Evolutionary conservation across 345 rosid species (phyloP).

Genomic region (Hibiscus trionum): DNA sequence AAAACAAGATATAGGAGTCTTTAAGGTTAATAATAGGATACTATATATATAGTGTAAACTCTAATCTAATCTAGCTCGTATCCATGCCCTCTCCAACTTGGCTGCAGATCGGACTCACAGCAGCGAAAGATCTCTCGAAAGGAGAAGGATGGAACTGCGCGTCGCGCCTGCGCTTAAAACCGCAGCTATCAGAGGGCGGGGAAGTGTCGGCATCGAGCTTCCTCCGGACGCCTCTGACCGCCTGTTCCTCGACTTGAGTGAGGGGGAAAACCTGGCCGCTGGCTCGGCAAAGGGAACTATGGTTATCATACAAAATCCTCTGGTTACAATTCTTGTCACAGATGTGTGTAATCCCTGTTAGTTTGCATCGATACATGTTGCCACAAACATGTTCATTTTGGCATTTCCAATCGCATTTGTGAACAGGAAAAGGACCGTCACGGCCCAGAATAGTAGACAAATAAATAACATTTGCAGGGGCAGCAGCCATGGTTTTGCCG

Average conservation of each 20-base stretch:
- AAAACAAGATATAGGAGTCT: slow-evolving; percentile 20
- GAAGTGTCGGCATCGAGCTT: slow-evolving; percentile 76
- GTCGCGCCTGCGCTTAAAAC: slow-evolving; percentile 82
- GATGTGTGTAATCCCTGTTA: slow-evolving; percentile 87
- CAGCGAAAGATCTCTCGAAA: slow-evolving; percentile 85
- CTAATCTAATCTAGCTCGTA: slow-evolving; percentile 51
- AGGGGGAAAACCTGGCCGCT: slow-evolving; percentile 79
- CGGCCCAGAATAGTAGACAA: slow-evolving; percentile 85
- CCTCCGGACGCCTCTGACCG: slow-evolving; percentile 91
- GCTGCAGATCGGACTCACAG: slow-evolving; percentile 88
- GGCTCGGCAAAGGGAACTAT: slow-evolving; percentile 83
- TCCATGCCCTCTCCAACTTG: slow-evolving; percentile 97
- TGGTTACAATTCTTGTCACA: slow-evolving; percentile 99
- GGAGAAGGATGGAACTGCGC: slow-evolving; percentile 76
- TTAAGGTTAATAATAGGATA: slow-evolving; percentile 17
- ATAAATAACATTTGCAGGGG: slow-evolving; percentile 75
- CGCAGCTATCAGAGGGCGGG: slow-evolving; percentile 55
- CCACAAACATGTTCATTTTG: slow-evolving; percentile 79
- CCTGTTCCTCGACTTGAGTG: slow-evolving; percentile 71
- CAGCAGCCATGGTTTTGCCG: slow-evolving; percentile 58
- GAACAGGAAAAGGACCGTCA: slow-evolving; percentile 56
- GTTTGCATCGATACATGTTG: slow-evolving; percentile 88
- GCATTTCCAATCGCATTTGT: slow-evolving; percentile 95
- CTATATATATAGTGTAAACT: neutral
- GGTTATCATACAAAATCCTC: slow-evolving; percentile 94